Evolutionary conservation across 177 flowering plant species (phyloP), one percentile per base, ranked within the genome.

Genomic region (Vitis hybrid): DNA sequence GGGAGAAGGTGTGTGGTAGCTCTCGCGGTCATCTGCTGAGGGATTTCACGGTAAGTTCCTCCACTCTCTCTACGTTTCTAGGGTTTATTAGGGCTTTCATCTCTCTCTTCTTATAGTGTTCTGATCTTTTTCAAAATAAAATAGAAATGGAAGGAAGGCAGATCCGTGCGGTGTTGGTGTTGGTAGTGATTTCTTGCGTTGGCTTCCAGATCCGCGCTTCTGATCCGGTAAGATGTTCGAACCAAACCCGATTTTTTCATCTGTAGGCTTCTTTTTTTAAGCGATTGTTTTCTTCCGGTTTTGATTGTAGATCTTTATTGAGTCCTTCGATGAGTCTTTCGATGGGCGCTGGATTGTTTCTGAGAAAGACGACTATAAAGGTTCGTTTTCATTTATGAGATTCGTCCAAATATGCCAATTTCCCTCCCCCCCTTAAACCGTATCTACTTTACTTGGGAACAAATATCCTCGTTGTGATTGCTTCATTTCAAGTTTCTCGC

Each of bases 301-400:
- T 60, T 20, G 24, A 11, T 41, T 69, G 15, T 27, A 89, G 96
- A 63, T 74, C 61, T 87, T 87, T 35, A 85, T 87, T 70, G 96
- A 91, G 68, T 80, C 96, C 10, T 91, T 91, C 58, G 93, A 89
- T 48, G 88, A 86, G 53, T 13, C 82, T 0, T 91, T 86, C 58
- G 90, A 86, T 3, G 88, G 89, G 5, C 71, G 90, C 1, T 91
- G 93, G 93, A 80, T 85, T 65, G 87, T 78, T 10, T 86, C 92
- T 5, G 82, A 83, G 69, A 91, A 89, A 41, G 86, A 79, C 15
- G 96, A 88, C 1, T 91, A 85, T 57, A 11, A 73, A 80, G 93
- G 91, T 91, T 15, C 13, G 52, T 14, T 64, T 30, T 17, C 51
- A 15, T 27, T 52, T 59, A 3, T 3, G 27, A 41, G 46, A 41